phyloP scores from a whole-genome alignment of 768 basidiomycete species.

The Xerocomellus amylosporus region DNA sequence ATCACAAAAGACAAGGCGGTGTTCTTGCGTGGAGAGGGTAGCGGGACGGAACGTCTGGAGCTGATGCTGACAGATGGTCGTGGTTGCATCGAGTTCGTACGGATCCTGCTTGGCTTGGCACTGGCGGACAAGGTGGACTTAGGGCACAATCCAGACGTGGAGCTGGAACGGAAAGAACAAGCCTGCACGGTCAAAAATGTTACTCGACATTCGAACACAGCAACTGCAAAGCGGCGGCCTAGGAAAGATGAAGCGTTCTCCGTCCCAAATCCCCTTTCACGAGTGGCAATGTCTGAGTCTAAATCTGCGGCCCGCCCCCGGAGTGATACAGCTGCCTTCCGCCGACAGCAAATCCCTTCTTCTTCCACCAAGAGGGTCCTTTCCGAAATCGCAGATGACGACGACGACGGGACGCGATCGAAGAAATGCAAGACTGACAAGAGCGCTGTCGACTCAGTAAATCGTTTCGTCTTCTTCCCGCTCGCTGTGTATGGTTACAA shows the following conservation, averaged over 20 bases:
- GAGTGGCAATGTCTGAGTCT: too few species aligned
- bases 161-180: not conserved
- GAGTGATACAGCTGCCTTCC: too few species aligned
- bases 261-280: too few species aligned
- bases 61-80: slow-evolving; percentile 3
- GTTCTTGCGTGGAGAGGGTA: slow-evolving; percentile 4
- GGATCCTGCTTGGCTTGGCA: slow-evolving; percentile 14
- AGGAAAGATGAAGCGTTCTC: too few species aligned
- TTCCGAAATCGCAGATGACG: too few species aligned
- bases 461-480: not conserved
- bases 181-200: not conserved
- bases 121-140: slow-evolving; percentile 5
- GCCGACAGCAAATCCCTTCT: too few species aligned
- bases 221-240: too few species aligned
- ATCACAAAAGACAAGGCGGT: not conserved
- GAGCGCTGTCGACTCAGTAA: rapidly evolving
- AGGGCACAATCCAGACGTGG: slow-evolving; percentile 5
- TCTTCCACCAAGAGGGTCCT: too few species aligned
- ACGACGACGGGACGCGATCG: too few species aligned
- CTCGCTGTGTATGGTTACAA: not conserved
- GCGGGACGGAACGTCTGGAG: slow-evolving; percentile 5
- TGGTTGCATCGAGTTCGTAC: slow-evolving; percentile 8
- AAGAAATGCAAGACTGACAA: not conserved
- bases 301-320: too few species aligned
- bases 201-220: too few species aligned